Evolutionary conservation across 1,284 basidiomycete genomes (phyloP).

Genomic region (Trichosporon sp.): DNA sequence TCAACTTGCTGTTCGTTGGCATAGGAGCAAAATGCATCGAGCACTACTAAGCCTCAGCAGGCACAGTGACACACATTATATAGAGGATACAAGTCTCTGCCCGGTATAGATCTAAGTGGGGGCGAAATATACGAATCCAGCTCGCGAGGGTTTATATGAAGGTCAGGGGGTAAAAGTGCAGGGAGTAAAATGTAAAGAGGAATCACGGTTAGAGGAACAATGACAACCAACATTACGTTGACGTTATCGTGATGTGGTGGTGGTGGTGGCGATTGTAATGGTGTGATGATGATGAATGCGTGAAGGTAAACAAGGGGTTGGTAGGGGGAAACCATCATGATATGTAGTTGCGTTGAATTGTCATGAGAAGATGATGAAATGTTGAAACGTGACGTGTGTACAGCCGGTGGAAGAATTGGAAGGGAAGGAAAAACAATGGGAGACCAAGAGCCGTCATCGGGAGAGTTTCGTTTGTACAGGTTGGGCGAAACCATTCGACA

Average conservation of each 20-base stretch:
- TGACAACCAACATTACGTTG: constrained; percentile 2
- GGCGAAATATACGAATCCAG: constrained; percentile 1
- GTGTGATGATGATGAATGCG: not conserved
- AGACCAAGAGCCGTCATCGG: not conserved
- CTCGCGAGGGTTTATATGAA: not conserved
- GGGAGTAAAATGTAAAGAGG: not conserved
- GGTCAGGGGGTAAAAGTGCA: not conserved
- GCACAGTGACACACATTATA: constrained; percentile 4
- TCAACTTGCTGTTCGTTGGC: not conserved
- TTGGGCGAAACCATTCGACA: not conserved
- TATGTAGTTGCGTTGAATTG: constrained; percentile 1
- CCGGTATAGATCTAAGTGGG: not conserved
- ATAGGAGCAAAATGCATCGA: constrained; percentile 3
- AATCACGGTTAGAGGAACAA: not conserved
- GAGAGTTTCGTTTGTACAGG: not conserved
- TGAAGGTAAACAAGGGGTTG: not conserved
- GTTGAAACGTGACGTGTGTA: constrained; percentile 5
- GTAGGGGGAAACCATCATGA: not conserved
- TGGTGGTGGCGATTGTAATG: not conserved
- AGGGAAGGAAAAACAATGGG: not conserved
- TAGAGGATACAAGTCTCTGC: constrained; percentile 3
- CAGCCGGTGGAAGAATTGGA: not conserved
- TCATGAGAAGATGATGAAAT: constrained; percentile 1
- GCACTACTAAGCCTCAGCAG: constrained; percentile 3
- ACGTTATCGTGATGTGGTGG: not conserved